Conservation (phyloP, 306 rosid genomes). For the Cucumis sativus region Cucumber_9930_V3 NC_026656.2:17271001-17271500, state of each 20-base stretch:
- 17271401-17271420: constrained; percentile 31
- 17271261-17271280: background rate
- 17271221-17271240: background rate
- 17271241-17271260: background rate
- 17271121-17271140: background rate
- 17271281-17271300: background rate
- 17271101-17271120: background rate
- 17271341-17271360: background rate
- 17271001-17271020: background rate
- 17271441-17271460: constrained; percentile 25
- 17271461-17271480: constrained; percentile 8
- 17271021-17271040: background rate
- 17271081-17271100: background rate
- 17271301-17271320: background rate
- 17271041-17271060: background rate
- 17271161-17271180: background rate
- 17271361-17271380: background rate
- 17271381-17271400: background rate
- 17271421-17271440: constrained; percentile 36
- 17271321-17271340: background rate
- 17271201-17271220: background rate
- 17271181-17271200: background rate
- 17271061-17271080: background rate
- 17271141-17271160: background rate
- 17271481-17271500: background rate